phyloP scores from a whole-genome alignment of 805 yeast species.

The Candida sanyiensis region DNA sequence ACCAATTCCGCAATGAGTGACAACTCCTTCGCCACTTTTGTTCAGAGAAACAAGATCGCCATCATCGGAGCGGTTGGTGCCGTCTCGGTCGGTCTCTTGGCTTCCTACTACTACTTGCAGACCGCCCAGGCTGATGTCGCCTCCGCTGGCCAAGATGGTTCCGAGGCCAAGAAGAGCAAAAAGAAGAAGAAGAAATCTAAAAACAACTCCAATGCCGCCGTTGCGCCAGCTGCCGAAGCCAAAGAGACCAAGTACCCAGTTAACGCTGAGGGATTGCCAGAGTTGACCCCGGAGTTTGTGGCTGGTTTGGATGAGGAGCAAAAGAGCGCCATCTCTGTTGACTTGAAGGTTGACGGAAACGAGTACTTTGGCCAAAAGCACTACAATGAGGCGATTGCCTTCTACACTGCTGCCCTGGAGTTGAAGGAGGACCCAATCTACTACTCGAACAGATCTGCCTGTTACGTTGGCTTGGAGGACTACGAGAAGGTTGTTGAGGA shows the following conservation, averaged over 20 bases:
- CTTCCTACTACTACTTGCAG: conserved; percentile 49
- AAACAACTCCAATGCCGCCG: conserved; percentile 19
- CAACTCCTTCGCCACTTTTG: conserved; percentile 8
- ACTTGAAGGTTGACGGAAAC: conserved; percentile 89
- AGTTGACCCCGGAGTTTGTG: conserved; percentile 42
- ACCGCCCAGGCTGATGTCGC: conserved; percentile 27
- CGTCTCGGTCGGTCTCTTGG: conserved; percentile 52
- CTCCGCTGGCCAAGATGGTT: conserved; percentile 10
- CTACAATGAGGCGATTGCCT: conserved; percentile 69
- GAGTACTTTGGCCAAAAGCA: conserved; percentile 63
- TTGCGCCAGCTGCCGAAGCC: conserved; percentile 17
- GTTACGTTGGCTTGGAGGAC: conserved; percentile 77
- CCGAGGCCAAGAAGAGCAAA: conserved; percentile 21
- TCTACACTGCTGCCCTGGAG: conserved; percentile 71
- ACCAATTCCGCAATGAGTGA: conserved; percentile 7
- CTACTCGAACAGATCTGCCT: conserved; percentile 95
- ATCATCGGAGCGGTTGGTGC: conserved; percentile 59
- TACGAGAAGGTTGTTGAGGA: conserved; percentile 83
- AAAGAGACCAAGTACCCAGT: conserved; percentile 41
- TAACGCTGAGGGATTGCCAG: conserved; percentile 52
- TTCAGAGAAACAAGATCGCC: conserved; percentile 49
- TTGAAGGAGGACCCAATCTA: conserved; percentile 80
- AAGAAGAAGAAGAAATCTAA: conserved; percentile 38
- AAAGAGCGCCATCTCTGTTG: conserved; percentile 60
- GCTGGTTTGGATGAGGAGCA: conserved; percentile 42